These are phyloP conservation scores for Dichomitus squalens DNA, from an alignment of 1,284 basidiomycete species.

Conservation along the genomic window DNA sequence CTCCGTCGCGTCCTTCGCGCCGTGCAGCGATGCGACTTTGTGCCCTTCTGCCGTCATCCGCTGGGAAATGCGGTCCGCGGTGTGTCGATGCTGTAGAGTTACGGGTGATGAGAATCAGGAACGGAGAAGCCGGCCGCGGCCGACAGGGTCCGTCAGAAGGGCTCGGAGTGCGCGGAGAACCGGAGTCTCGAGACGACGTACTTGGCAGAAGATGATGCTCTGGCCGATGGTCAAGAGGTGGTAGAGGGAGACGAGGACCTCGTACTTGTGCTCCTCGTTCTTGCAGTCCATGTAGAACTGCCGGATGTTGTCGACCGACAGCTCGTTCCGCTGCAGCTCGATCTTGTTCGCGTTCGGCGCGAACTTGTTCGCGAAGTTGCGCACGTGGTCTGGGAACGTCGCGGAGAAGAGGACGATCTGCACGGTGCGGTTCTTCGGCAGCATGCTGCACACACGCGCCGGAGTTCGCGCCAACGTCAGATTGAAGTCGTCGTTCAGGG, in stretches of 20 bases:
- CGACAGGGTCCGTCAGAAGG: background rate
- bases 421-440: conserved; percentile 58
- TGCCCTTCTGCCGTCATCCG: conserved; percentile 95
- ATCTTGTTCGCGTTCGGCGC: conserved; percentile 97
- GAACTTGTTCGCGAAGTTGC: conserved; percentile 88
- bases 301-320: conserved; percentile 93
- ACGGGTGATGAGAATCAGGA: background rate
- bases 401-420: conserved; percentile 98
- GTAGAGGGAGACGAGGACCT: conserved; percentile 92
- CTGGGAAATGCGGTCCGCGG: conserved; percentile 90
- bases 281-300: conserved; percentile 98
- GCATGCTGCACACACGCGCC: conserved; percentile 48
- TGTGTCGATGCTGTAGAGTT: conserved; percentile 74
- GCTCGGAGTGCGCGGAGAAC: background rate
- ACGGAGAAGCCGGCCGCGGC: background rate
- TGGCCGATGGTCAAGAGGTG: conserved; percentile 93
- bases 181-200: conserved; percentile 30
- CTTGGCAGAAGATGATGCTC: conserved; percentile 96
- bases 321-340: conserved; percentile 91
- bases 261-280: conserved; percentile 92
- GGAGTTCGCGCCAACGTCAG: conserved; percentile 4
- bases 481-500: conserved; percentile 3
- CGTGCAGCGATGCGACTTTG: conserved; percentile 95
- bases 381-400: conserved; percentile 95
- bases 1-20: conserved; percentile 87